Evolutionary conservation across 2,329 filamentous ascomycete genomes (phyloP).

Genomic region (Zalaria obscura): DNA sequence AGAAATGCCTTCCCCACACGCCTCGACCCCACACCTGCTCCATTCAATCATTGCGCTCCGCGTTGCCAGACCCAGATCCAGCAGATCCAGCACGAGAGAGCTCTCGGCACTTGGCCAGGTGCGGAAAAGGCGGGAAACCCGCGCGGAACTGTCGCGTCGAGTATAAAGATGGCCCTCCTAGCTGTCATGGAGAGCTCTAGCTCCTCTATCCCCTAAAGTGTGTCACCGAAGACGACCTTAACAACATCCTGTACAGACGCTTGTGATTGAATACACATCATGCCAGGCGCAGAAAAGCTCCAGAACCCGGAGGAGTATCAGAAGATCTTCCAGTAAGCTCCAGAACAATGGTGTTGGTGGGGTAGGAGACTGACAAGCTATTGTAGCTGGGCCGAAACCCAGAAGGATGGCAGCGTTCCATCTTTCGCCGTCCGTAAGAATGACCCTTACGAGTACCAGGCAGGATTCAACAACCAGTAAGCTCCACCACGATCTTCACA

Average conservation of each 20-base stretch:
- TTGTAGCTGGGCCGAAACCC: constrained; percentile 41
- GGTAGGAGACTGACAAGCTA: constrained; percentile 1
- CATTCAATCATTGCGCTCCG: neutral
- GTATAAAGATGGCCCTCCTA: neutral
- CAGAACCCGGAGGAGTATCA: constrained; percentile 6
- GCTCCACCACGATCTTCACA: constrained; percentile 9
- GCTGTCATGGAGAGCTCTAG: neutral
- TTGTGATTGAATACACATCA: neutral
- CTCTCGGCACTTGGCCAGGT: no score
- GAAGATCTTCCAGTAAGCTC: constrained; percentile 9
- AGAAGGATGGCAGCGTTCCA: constrained; percentile 40
- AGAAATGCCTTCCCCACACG: neutral
- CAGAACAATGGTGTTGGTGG: neutral
- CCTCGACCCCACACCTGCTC: neutral
- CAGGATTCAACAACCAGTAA: constrained; percentile 39
- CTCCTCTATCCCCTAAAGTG: neutral
- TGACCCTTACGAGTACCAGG: constrained; percentile 43
- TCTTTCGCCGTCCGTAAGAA: constrained; percentile 40
- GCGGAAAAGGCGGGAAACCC: neutral
- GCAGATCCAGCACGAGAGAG: neutral
- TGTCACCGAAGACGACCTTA: neutral
- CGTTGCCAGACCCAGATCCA: neutral
- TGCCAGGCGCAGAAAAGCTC: constrained; percentile 5
- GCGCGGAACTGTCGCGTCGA: neutral
- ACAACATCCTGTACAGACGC: neutral